Conservation (phyloP, 2,329 filamentous ascomycete species). For the Clarireedia monteithiana region DNA sequence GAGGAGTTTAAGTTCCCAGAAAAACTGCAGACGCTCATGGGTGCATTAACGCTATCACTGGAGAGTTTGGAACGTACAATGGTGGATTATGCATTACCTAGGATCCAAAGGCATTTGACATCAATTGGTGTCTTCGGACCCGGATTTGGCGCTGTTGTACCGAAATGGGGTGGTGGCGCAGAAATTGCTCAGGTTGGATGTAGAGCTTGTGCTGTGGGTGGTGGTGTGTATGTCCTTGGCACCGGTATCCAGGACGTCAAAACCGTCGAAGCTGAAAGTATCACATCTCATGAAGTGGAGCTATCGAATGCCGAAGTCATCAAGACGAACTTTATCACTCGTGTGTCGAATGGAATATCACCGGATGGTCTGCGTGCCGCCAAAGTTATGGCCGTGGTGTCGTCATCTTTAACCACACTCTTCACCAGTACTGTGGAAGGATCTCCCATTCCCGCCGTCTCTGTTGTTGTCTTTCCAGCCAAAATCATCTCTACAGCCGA, state of each 20-base stretch:
- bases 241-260: conserved; percentile 48
- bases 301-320: conserved; percentile 52
- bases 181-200: conserved; percentile 90
- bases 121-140: conserved; percentile 85
- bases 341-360: conserved; percentile 19
- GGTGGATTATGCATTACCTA: conserved; percentile 58
- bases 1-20: conserved; percentile 59
- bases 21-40: conserved; percentile 56
- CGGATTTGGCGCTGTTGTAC: conserved; percentile 81
- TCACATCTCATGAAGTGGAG: conserved; percentile 18
- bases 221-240: conserved; percentile 80
- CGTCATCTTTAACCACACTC: conserved; percentile 53
- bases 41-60: conserved; percentile 70
- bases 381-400: conserved; percentile 61
- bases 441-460: conserved; percentile 65
- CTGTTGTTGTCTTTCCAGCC: conserved; percentile 58
- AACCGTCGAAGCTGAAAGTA: conserved; percentile 5
- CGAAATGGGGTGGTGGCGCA: conserved; percentile 86
- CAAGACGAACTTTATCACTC: conserved; percentile 46
- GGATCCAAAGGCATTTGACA: conserved; percentile 70
- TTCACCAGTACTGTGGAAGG: conserved; percentile 70
- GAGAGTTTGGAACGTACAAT: conserved; percentile 44
- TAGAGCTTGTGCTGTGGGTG: conserved; percentile 83
- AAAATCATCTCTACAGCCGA: conserved; percentile 36
- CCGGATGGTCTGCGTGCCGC: conserved; percentile 35